Conservation (phyloP, 441 rosid species). For the Lagerstroemia fauriei region DNA sequence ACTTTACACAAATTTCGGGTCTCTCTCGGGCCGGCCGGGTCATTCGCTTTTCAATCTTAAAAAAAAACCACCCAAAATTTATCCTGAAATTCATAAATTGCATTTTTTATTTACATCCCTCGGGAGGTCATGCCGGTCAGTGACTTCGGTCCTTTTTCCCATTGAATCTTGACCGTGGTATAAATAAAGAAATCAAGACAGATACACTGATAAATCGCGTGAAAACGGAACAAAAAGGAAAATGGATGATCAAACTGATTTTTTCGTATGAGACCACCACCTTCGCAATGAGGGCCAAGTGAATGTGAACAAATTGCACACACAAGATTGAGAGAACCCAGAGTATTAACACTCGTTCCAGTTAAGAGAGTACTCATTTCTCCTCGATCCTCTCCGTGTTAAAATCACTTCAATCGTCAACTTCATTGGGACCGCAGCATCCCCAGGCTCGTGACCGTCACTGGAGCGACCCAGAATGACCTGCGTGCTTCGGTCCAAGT, state of each 20-base stretch:
- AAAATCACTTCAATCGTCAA: not conserved
- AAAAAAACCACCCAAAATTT: too few relatives aligned
- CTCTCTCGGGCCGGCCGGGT: too few relatives aligned
- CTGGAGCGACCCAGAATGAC: conserved; percentile 40
- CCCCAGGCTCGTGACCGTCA: not conserved
- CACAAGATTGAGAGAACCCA: not conserved
- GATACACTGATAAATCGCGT: not conserved
- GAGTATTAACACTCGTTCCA: not conserved
- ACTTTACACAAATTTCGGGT: too few relatives aligned
- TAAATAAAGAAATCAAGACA: too few relatives aligned
- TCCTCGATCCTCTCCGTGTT: not conserved
- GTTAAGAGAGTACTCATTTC: not conserved
- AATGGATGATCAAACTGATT: not conserved
- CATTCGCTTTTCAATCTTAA: too few relatives aligned
- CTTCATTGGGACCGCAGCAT: not conserved
- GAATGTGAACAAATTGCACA: not conserved
- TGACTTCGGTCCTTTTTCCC: too few relatives aligned
- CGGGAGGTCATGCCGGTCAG: too few relatives aligned
- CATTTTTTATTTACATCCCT: too few relatives aligned
- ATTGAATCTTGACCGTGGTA: not conserved
- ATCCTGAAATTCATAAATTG: too few relatives aligned
- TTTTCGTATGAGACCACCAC: not conserved
- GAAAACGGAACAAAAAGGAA: not conserved
- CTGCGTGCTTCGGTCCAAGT: conserved; percentile 59
- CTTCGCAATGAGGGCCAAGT: not conserved